Base-by-base conservation (phyloP, 352 stramenopile species). In the Pythium apleroticum region DNA sequence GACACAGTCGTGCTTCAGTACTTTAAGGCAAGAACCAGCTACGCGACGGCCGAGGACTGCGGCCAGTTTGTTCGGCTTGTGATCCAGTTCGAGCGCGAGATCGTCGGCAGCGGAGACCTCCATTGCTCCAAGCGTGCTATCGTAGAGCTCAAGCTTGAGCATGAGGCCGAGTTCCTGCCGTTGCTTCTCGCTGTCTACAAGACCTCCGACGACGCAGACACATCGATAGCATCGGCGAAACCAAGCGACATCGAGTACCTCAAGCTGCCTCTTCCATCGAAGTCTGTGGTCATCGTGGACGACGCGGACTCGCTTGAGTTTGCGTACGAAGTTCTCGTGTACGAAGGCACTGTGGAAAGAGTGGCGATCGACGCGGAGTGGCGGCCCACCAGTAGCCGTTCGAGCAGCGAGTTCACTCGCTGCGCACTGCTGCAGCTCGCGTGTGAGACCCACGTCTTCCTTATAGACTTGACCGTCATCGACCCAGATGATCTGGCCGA, bases 351-450 rank as follows among this genome's bases (percentile, higher is more conserved):
- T 24, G 62, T 89, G n/a, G 69, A 24, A 22, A 61, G 70, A 4
- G 31, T 91, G 0, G 80, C 75, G 10, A 70, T 89, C 11, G 83
- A 91, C 22, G 80, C 77, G 8, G 83, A 91, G 60, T 91, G 83
- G 83, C 77, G 79, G 11, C 80, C 80, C 5, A 76, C 84, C 39
- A 50, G 31, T n/a, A 71, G 63, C 6, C 33, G 33, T n/a, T 45
- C 20, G 3, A 58, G 19, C 37, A 33, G 58, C 17, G 56, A 68
- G 15, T 78, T 80, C 33, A 87, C 80, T 14, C 84, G 82, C 22
- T 89, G 79, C 53, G 79, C 83, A 0, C 74, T 90, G 45, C 73
- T 92, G 27, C 80, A 90, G 30, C 65, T 90, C 50, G 80, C 83
- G 24, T 90, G 80, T 39, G 72, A 77, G 20, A 74, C 71, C 31